These are phyloP conservation scores for Alternaria gaisen DNA, from an alignment of 2,329 filamentous ascomycete species.

Conservation along the genomic window DNA sequence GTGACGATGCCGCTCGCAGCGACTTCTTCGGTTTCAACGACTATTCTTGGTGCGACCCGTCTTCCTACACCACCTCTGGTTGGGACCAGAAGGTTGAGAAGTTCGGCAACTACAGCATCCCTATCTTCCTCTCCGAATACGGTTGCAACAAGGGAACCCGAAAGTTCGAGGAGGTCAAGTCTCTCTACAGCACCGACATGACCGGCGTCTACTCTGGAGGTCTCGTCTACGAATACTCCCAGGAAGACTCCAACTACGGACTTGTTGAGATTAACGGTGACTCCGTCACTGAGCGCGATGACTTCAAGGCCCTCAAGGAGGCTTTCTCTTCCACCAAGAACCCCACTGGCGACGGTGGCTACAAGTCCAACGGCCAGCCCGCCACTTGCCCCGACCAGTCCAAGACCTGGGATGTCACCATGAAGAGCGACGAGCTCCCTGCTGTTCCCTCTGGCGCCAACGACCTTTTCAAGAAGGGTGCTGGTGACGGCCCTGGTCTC, in stretches of 20 bases:
- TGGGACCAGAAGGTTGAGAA: constrained; percentile 91
- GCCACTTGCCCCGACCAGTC: constrained; percentile 64
- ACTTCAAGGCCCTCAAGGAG: constrained; percentile 68
- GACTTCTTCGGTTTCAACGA: constrained; percentile 93
- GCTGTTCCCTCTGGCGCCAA: constrained; percentile 64
- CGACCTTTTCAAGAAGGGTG: constrained; percentile 66
- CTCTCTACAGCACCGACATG: constrained; percentile 87
- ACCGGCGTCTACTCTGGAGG: constrained; percentile 91
- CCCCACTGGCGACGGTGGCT: constrained; percentile 66
- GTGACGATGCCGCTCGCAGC: constrained; percentile 79
- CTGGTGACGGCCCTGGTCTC: constrained; percentile 66
- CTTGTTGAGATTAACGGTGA: constrained; percentile 72
- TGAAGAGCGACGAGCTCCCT: constrained; percentile 60
- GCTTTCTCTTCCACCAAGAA: constrained; percentile 60
- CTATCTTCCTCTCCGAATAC: constrained; percentile 94
- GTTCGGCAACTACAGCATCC: constrained; percentile 85
- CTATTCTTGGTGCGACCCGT: constrained; percentile 84
- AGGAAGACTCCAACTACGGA: constrained; percentile 73
- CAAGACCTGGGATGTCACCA: constrained; percentile 65
- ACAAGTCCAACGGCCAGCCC: constrained; percentile 62
- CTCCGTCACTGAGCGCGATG: constrained; percentile 65
- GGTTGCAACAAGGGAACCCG: constrained; percentile 87
- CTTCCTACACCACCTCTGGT: constrained; percentile 73
- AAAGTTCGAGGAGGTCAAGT: constrained; percentile 78
- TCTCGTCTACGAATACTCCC: constrained; percentile 92